phyloP scores from a whole-genome alignment of 371 early-diverging fungal genomes.

The Mortierella sp. region DNA sequence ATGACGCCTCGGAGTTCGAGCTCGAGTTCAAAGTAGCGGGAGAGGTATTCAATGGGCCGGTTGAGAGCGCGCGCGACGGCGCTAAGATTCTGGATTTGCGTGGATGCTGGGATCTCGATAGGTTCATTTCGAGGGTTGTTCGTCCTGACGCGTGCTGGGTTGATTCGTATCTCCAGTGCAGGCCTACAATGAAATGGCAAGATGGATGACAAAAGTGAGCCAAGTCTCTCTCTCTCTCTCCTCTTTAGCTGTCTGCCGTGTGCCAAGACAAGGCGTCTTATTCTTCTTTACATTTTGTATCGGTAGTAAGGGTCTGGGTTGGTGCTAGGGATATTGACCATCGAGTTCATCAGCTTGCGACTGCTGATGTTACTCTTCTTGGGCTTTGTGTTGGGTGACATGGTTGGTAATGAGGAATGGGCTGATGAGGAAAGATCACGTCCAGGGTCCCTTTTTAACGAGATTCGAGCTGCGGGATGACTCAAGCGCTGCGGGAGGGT shows the following conservation, averaged over 20 bases:
- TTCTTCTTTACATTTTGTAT: conserved; percentile 48
- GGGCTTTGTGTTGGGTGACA: conserved; percentile 26
- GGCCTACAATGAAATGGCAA: conserved; percentile 31
- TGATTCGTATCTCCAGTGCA: conserved; percentile 45
- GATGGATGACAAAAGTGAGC: too few species aligned
- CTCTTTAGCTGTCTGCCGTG: too few species aligned
- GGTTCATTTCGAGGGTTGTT: conserved; percentile 40
- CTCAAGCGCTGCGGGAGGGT: conserved; percentile 52
- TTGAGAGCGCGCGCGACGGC: conserved; percentile 43
- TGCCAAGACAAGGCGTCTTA: too few species aligned
- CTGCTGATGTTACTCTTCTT: conserved; percentile 46
- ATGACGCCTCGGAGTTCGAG: conserved; percentile 39
- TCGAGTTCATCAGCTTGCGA: conserved; percentile 53
- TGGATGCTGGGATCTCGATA: conserved; percentile 49
- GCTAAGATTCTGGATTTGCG: conserved; percentile 42
- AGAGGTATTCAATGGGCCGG: conserved; percentile 43
- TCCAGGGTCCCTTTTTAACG: too few species aligned
- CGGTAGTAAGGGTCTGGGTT: conserved; percentile 54
- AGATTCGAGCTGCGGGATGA: too few species aligned
- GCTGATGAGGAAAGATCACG: neutral
- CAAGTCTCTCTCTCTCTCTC: too few species aligned
- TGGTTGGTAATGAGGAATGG: conserved; percentile 8
- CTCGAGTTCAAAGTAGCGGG: conserved; percentile 47
- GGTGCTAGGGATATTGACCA: conserved; percentile 55
- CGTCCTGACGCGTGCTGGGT: conserved; percentile 45